A percentile compares a stretch with the other conserved stretches of the same genome.
Conservation (phyloP, 164 flowering plant species). For the Protea cynaroides region DNA sequence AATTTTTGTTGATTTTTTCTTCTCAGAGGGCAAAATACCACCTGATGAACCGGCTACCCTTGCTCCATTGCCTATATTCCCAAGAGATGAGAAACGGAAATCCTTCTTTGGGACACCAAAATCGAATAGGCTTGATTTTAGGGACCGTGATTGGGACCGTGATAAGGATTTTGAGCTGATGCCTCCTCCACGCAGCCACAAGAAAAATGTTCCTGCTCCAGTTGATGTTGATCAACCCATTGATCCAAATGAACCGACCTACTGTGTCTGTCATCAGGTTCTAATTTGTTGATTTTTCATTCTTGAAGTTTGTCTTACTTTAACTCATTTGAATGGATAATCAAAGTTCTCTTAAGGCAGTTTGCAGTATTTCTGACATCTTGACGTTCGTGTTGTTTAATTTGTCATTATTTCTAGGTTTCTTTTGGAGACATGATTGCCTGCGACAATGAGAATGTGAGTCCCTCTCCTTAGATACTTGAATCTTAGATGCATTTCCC, state of each 20-base stretch:
- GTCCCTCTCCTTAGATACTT: slow-evolving; percentile 17
- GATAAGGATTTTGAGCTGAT: slow-evolving; percentile 96
- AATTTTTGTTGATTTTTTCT: slow-evolving; percentile 14
- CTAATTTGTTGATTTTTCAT: slow-evolving; percentile 1
- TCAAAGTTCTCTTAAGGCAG: background rate
- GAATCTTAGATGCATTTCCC: background rate
- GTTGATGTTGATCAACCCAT: slow-evolving; percentile 83
- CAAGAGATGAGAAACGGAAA: slow-evolving; percentile 66
- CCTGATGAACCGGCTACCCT: slow-evolving; percentile 86
- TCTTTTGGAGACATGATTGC: slow-evolving; percentile 99
- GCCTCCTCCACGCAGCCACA: slow-evolving; percentile 98
- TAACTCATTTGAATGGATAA: background rate
- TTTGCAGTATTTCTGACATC: background rate
- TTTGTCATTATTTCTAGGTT: slow-evolving; percentile 44
- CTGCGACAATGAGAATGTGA: slow-evolving; percentile 93
- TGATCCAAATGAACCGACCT: slow-evolving; percentile 97
- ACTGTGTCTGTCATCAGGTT: slow-evolving; percentile 98
- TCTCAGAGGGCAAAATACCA: slow-evolving; percentile 79
- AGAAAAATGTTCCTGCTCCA: slow-evolving; percentile 59
- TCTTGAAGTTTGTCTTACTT: background rate
- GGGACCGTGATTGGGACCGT: slow-evolving; percentile 90
- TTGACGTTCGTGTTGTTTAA: background rate
- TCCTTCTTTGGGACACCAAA: slow-evolving; percentile 58
- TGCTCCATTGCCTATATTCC: slow-evolving; percentile 77
- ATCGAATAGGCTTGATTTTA: slow-evolving; percentile 58